Percentiles rank a stretch among this genome's conserved stretches.
These are phyloP conservation scores for Sanguinoderma infundibulare DNA, from an alignment of 1,284 basidiomycete species.

Conservation along the genomic window DNA sequence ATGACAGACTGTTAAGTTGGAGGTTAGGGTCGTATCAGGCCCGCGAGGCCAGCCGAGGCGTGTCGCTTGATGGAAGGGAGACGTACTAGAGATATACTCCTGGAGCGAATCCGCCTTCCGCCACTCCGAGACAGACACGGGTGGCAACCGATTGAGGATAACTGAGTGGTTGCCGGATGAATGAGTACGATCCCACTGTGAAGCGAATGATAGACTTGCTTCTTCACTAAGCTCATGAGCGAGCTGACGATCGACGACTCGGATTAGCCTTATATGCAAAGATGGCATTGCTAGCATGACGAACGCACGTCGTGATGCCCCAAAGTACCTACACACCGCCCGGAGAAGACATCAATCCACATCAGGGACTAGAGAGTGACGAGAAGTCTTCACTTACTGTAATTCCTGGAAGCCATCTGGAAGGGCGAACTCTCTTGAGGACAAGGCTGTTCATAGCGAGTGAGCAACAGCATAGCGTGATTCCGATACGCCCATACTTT, in stretches of 20 bases:
- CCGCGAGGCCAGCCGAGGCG: no score
- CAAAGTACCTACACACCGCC: constrained; percentile 28
- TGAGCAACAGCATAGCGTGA: not conserved
- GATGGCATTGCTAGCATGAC: constrained; percentile 44
- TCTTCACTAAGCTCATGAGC: constrained; percentile 69
- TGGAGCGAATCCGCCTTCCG: constrained; percentile 73
- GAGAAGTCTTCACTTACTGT: constrained; percentile 20
- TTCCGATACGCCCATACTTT: constrained; percentile 46
- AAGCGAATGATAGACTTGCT: constrained; percentile 35
- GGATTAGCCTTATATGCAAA: constrained; percentile 27
- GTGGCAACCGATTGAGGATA: constrained; percentile 65
- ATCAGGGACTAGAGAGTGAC: not conserved
- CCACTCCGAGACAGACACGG: constrained; percentile 63
- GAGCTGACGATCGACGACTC: constrained; percentile 44
- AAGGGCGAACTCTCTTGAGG: constrained; percentile 37
- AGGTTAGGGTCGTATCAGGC: not conserved
- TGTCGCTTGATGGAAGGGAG: no score
- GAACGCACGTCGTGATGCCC: constrained; percentile 25
- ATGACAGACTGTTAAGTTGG: constrained; percentile 24
- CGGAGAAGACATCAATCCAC: no score
- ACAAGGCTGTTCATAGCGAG: constrained; percentile 26
- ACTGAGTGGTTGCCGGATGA: constrained; percentile 33
- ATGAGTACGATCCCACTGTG: not conserved
- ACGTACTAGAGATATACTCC: constrained; percentile 64
- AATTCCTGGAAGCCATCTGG: constrained; percentile 36